Conservation (phyloP, 1,284 basidiomycete genomes). For the Stygiomarasmius scandens region DNA sequence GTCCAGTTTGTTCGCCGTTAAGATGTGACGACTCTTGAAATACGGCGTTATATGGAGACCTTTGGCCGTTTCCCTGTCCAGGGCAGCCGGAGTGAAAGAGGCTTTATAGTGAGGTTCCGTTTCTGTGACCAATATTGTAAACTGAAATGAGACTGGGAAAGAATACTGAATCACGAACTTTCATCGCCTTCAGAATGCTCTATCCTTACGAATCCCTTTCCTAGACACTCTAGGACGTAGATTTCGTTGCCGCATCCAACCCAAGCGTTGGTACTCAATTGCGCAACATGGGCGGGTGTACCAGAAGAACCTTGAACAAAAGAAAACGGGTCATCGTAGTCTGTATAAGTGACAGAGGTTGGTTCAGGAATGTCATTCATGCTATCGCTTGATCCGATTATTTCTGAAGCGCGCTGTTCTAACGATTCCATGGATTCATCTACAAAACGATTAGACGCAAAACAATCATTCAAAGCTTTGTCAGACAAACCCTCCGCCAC, state of each 20-base stretch:
- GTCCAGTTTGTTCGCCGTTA: constrained; percentile 52
- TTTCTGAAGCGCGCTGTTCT: constrained; percentile 40
- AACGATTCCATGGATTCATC: constrained; percentile 55
- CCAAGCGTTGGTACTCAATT: constrained; percentile 68
- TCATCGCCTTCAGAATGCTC: constrained; percentile 47
- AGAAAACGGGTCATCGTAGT: constrained; percentile 81
- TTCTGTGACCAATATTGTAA: constrained; percentile 26
- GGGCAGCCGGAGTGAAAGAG: constrained; percentile 55
- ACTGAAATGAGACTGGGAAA: not conserved
- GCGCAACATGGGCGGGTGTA: constrained; percentile 54
- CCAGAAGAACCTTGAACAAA: constrained; percentile 57
- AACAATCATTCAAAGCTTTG: no score
- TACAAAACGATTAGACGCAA: constrained; percentile 29
- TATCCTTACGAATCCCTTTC: constrained; percentile 75
- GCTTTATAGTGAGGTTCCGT: constrained; percentile 41
- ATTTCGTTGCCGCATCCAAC: constrained; percentile 77
- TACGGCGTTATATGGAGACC: constrained; percentile 57
- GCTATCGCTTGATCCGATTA: constrained; percentile 24
- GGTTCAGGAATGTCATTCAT: constrained; percentile 53
- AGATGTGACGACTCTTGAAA: constrained; percentile 53
- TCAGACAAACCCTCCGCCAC: constrained; percentile 47
- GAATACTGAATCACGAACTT: constrained; percentile 31
- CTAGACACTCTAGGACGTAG: constrained; percentile 82
- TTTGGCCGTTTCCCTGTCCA: constrained; percentile 47
- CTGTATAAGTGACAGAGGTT: constrained; percentile 74